Evolutionary conservation across 2,329 filamentous ascomycete genomes (phyloP).

Genomic region (Trichoderma sp.): DNA sequence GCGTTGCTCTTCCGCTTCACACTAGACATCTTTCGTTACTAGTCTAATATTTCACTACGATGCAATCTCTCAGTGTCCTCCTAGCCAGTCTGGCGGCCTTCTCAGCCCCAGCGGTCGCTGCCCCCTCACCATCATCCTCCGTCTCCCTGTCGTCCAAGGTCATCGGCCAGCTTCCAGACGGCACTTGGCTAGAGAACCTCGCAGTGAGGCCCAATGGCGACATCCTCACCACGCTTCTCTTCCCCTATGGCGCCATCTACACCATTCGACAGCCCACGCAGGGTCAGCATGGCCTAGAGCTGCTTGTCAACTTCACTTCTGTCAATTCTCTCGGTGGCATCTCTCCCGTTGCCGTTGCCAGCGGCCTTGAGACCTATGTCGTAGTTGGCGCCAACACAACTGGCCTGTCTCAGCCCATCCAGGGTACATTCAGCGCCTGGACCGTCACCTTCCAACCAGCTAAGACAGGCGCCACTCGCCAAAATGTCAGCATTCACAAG

Average conservation of each 20-base stretch:
- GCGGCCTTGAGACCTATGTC: background rate
- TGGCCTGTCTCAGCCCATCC: background rate
- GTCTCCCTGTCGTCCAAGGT: background rate
- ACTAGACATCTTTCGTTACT: background rate
- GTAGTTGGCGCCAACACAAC: background rate
- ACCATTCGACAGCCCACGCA: background rate
- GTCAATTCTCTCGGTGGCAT: background rate
- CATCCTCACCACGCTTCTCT: background rate
- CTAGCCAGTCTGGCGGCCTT: background rate
- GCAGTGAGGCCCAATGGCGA: background rate
- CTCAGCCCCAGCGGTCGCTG: background rate
- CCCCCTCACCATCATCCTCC: background rate
- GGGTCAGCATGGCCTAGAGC: background rate
- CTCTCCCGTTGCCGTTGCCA: background rate
- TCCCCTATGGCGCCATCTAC: background rate
- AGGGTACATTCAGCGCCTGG: background rate
- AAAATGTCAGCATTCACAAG: background rate
- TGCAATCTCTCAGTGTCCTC: background rate
- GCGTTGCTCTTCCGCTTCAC: rapidly evolving
- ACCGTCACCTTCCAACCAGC: background rate
- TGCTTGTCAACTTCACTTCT: background rate
- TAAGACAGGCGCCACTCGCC: background rate
- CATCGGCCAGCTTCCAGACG: background rate
- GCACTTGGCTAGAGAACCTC: background rate
- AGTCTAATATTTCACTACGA: background rate